Evolutionary conservation across 345 rosid species (phyloP).

Genomic region (Eucalyptus lansdowneana): DNA sequence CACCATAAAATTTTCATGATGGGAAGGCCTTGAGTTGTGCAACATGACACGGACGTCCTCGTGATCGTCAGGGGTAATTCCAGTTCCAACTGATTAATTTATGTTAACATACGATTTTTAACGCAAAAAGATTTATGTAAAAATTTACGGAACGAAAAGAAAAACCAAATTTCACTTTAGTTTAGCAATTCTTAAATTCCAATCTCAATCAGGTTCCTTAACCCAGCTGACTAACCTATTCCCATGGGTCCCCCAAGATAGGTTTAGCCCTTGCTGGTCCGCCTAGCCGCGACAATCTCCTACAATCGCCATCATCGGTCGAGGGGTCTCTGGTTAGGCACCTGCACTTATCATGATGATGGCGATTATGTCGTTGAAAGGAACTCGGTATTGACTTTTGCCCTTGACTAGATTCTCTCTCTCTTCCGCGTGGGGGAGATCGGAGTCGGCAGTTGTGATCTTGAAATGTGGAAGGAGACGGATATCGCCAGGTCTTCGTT

Average conservation of each 20-base stretch:
- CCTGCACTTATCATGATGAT: not conserved
- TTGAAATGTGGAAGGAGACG: not conserved
- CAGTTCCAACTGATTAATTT: rapidly evolving
- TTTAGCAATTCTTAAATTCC: not conserved
- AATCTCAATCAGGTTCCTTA: not conserved
- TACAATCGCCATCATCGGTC: not conserved
- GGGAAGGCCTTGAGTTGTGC: not conserved
- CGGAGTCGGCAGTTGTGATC: not conserved
- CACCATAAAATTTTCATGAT: not conserved
- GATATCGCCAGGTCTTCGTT: not conserved
- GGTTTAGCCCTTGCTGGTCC: not conserved
- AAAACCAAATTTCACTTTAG: not conserved
- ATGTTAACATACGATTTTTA: rapidly evolving
- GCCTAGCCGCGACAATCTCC: not conserved
- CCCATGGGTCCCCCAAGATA: not conserved
- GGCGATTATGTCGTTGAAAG: not conserved
- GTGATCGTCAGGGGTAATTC: not conserved
- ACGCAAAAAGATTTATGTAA: not conserved
- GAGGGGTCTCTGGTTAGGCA: not conserved
- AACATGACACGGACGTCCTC: rapidly evolving
- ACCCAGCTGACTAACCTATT: not conserved
- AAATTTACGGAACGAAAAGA: not conserved
- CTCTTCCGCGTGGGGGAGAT: not conserved
- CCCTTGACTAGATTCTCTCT: not conserved
- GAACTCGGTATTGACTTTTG: not conserved